Percentiles rank a stretch among this genome's conserved stretches.
These are phyloP conservation scores for Ogataea parapolymorpha DNA, from an alignment of 805 yeast genomes.

Conservation along the genomic window DNA sequence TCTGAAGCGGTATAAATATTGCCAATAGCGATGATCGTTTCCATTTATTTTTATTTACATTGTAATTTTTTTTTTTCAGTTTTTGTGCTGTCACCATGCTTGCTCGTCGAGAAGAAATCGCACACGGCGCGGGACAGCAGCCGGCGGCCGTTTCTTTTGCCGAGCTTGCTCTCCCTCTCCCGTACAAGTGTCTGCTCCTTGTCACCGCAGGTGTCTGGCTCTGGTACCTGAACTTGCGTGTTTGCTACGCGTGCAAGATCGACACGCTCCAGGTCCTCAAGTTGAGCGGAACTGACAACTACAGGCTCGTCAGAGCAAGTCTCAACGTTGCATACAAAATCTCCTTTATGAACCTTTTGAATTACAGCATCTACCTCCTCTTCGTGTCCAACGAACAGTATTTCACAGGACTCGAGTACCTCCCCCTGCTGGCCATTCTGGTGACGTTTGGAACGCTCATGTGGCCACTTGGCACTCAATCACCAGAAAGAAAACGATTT, in stretches of 20 bases:
- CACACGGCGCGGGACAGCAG: slow-evolving; percentile 1
- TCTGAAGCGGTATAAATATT: slow-evolving; percentile 3
- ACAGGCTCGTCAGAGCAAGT: slow-evolving; percentile 17
- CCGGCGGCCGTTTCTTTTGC: slow-evolving; percentile 16
- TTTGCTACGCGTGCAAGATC: slow-evolving; percentile 37
- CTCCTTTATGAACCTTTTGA: slow-evolving; percentile 24
- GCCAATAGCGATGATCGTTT: background rate
- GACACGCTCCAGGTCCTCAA: slow-evolving; percentile 45
- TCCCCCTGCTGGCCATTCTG: slow-evolving; percentile 39
- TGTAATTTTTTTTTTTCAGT: slow-evolving; percentile 1
- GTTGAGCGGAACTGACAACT: slow-evolving; percentile 24
- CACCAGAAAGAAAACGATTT: slow-evolving; percentile 42
- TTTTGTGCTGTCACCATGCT: slow-evolving; percentile 7
- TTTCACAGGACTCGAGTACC: slow-evolving; percentile 29
- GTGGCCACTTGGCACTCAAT: slow-evolving; percentile 28
- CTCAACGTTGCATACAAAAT: slow-evolving; percentile 20
- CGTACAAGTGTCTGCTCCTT: slow-evolving; percentile 48
- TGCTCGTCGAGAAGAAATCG: slow-evolving; percentile 6
- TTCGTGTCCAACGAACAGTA: slow-evolving; percentile 23
- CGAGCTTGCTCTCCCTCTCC: slow-evolving; percentile 42
- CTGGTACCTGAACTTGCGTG: slow-evolving; percentile 48
- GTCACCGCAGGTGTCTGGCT: slow-evolving; percentile 48
- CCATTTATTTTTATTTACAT: background rate
- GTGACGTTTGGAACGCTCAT: slow-evolving; percentile 35
- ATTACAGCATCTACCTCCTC: slow-evolving; percentile 30